Evolutionary conservation across 768 basidiomycete genomes (phyloP).

Genomic region (Leccinellum luteum): DNA sequence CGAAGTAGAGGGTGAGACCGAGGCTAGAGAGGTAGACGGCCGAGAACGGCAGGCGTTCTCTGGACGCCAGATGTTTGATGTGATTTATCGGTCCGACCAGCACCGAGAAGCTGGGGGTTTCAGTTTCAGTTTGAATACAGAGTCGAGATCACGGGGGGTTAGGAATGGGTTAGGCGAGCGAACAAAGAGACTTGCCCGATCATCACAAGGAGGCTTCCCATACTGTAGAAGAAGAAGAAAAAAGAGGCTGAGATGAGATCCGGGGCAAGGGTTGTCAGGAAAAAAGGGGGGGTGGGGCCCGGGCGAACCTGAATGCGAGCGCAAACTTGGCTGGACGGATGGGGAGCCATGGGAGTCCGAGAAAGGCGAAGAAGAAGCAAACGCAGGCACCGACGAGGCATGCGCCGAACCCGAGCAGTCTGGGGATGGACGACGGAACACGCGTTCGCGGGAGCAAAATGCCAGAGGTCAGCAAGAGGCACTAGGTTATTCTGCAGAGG

Average conservation of each 20-base stretch:
- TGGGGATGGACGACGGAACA: conserved; percentile 25
- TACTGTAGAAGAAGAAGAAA: conserved; percentile 43
- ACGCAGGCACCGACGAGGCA: conserved; percentile 89
- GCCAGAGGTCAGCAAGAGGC: neutral
- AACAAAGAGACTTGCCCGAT: conserved; percentile 60
- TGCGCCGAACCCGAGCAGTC: conserved; percentile 86
- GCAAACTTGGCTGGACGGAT: conserved; percentile 90
- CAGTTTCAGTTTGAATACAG: neutral
- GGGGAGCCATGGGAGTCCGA: conserved; percentile 67
- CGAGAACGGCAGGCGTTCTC: conserved; percentile 83
- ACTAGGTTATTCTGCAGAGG: neutral
- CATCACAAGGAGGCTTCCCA: conserved; percentile 94
- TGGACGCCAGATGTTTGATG: conserved; percentile 79
- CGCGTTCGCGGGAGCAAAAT: neutral
- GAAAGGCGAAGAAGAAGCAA: conserved; percentile 90
- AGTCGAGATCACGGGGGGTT: neutral
- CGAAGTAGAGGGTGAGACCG: conserved; percentile 86
- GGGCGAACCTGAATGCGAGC: conserved; percentile 73
- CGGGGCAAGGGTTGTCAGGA: neutral
- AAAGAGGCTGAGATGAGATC: neutral
- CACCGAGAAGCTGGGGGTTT: conserved; percentile 75
- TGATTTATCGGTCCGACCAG: conserved; percentile 90
- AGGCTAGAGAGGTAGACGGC: conserved; percentile 80
- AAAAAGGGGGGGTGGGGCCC: neutral
- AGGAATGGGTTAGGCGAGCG: neutral